These are phyloP conservation scores for Coemansia sp. DNA, from an alignment of 192 early-diverging fungal species.

Conservation along the genomic window DNA sequence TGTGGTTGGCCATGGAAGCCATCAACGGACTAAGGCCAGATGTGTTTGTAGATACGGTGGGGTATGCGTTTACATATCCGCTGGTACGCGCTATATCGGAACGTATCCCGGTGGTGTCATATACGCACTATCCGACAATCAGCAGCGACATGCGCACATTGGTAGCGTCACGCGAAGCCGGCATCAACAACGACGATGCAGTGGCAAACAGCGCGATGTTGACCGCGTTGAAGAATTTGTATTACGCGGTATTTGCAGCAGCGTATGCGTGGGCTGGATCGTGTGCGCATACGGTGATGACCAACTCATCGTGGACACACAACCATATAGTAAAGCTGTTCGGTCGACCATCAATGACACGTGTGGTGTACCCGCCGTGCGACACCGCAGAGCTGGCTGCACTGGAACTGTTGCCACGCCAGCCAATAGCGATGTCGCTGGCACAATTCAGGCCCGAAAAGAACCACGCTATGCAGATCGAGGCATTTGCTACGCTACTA, in stretches of 20 bases:
- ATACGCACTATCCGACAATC: constrained; percentile 96
- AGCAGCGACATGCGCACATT: constrained; percentile 86
- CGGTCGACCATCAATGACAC: constrained; percentile 58
- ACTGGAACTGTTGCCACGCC: constrained; percentile 59
- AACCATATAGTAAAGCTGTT: constrained; percentile 88
- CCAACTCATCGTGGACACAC: constrained; percentile 97
- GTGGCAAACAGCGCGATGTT: constrained; percentile 59
- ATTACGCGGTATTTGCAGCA: constrained; percentile 78
- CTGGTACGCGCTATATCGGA: constrained; percentile 63
- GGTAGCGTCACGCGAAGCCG: constrained; percentile 62
- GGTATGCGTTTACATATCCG: constrained; percentile 94
- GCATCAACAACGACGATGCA: constrained; percentile 64
- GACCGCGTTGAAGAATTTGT: constrained; percentile 46
- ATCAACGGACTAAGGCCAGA: constrained; percentile 68
- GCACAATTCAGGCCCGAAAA: constrained; percentile 99
- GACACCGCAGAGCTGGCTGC: constrained; percentile 67
- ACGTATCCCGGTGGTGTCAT: constrained; percentile 67
- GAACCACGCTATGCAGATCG: constrained; percentile 81
- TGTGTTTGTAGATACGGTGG: constrained; percentile 89
- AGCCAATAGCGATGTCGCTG: constrained; percentile 74
- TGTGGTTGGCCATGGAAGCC: constrained; percentile 75
- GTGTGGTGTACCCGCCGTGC: constrained; percentile 92
- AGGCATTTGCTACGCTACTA: constrained; percentile 68
- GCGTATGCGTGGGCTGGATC: constrained; percentile 78
- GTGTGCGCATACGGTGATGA: constrained; percentile 81